phyloP scores from a whole-genome alignment of 139 green algal genomes.

The Astrephomene gubernaculifera region DNA sequence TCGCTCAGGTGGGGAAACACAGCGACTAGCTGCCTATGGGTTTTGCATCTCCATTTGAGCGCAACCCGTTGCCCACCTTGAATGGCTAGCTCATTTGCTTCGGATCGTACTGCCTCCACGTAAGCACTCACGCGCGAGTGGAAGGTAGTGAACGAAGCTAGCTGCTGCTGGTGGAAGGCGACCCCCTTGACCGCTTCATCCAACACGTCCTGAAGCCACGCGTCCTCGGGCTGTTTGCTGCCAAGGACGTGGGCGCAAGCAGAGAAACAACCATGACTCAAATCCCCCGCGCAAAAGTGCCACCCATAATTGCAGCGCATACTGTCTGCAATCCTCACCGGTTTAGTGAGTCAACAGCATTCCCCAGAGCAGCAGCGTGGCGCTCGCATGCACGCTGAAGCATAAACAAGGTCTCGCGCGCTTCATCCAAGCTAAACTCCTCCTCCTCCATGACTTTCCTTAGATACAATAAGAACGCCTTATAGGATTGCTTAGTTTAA shows the following conservation, averaged over 20 bases:
- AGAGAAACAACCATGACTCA: not conserved
- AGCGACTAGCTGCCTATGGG: too few relatives aligned
- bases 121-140: constrained; percentile 24
- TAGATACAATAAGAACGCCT: too few relatives aligned
- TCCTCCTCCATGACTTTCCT: too few relatives aligned
- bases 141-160: constrained; percentile 35
- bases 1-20: too few relatives aligned
- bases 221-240: constrained; percentile 18
- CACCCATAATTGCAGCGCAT: not conserved
- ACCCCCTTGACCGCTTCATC: constrained; percentile 42
- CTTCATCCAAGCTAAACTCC: constrained; percentile 26
- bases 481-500: too few relatives aligned
- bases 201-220: constrained; percentile 36
- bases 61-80: constrained; percentile 39
- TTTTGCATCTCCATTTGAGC: too few relatives aligned
- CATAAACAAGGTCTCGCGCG: constrained; percentile 21
- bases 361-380: constrained; percentile 14
- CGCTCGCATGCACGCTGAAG: constrained; percentile 44
- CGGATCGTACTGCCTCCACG: constrained; percentile 42
- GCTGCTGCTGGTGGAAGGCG: constrained; percentile 54
- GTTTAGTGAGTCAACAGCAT: constrained; percentile 38
- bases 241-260: not conserved
- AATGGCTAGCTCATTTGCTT: constrained; percentile 55
- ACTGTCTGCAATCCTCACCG: constrained; percentile 5
- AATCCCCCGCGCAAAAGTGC: not conserved